Evolutionary conservation across 2,329 filamentous ascomycete species (phyloP).

Genomic region (Neofusicoccum sp.): DNA sequence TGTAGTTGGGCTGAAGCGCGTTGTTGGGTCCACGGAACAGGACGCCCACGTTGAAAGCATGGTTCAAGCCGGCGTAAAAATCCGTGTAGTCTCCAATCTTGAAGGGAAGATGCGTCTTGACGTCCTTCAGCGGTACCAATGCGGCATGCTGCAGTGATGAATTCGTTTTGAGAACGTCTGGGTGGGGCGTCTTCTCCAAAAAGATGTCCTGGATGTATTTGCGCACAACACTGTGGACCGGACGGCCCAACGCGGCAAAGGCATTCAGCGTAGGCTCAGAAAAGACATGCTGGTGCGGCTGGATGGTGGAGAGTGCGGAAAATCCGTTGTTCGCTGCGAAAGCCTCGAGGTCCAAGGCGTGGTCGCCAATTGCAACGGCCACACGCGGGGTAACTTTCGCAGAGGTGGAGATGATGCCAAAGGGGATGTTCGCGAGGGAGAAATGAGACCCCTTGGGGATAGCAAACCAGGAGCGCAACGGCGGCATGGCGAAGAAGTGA

Average conservation of each 20-base stretch:
- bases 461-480: slow-evolving; percentile 54
- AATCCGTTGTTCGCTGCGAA: slow-evolving; percentile 63
- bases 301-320: slow-evolving; percentile 54
- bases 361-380: slow-evolving; percentile 69
- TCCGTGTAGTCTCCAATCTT: slow-evolving; percentile 80
- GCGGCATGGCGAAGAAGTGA: slow-evolving; percentile 27
- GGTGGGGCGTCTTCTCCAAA: slow-evolving; percentile 56
- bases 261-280: slow-evolving; percentile 65
- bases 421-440: slow-evolving; percentile 77
- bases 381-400: slow-evolving; percentile 57
- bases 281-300: slow-evolving; percentile 61
- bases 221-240: slow-evolving; percentile 66
- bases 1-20: slow-evolving; percentile 78
- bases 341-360: slow-evolving; percentile 66
- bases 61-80: slow-evolving; percentile 78
- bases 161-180: slow-evolving; percentile 64
- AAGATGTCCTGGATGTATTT: slow-evolving; percentile 68
- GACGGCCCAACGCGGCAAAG: slow-evolving; percentile 70
- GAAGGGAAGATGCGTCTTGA: slow-evolving; percentile 70
- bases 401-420: slow-evolving; percentile 72
- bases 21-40: slow-evolving; percentile 72
- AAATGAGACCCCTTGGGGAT: slow-evolving; percentile 65
- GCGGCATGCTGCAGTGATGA: slow-evolving; percentile 54
- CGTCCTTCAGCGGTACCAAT: slow-evolving; percentile 58
- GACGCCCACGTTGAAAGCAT: slow-evolving; percentile 70